phyloP scores from a whole-genome alignment of 1,284 basidiomycete species.

The Melanopsichium pennsylvanicum region DNA sequence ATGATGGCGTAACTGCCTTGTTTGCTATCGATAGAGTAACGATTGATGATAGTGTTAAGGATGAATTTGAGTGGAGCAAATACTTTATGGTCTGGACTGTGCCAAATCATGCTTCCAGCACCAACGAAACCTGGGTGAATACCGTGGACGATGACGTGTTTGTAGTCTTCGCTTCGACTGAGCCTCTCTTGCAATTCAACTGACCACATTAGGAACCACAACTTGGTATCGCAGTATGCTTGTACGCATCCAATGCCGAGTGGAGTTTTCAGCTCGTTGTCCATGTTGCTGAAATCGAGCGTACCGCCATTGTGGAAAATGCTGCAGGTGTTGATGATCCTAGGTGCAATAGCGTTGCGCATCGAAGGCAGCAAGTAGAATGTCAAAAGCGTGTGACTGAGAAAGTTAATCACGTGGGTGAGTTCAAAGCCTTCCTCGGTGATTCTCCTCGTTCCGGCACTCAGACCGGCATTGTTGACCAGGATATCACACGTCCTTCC shows the following conservation, averaged over 20 bases:
- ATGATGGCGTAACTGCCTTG: slow-evolving; percentile 49
- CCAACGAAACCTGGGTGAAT: slow-evolving; percentile 54
- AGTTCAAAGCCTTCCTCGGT: slow-evolving; percentile 58
- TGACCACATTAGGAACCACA: slow-evolving; percentile 54
- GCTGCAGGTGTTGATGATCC: slow-evolving; percentile 56
- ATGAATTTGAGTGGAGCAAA: neutral
- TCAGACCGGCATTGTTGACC: slow-evolving; percentile 52
- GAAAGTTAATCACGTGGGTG: slow-evolving; percentile 49
- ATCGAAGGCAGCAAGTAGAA: slow-evolving; percentile 50
- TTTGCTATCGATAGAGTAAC: slow-evolving; percentile 22
- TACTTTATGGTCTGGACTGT: slow-evolving; percentile 20
- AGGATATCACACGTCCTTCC: slow-evolving; percentile 46
- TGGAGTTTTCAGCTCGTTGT: slow-evolving; percentile 44
- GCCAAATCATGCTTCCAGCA: slow-evolving; percentile 51
- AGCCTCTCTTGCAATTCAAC: slow-evolving; percentile 54
- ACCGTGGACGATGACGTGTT: slow-evolving; percentile 53
- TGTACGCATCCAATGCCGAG: slow-evolving; percentile 39
- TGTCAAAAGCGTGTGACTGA: slow-evolving; percentile 50
- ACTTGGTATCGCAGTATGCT: slow-evolving; percentile 53
- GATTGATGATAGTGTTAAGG: slow-evolving; percentile 8
- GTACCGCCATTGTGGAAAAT: slow-evolving; percentile 51
- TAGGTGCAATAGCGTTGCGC: slow-evolving; percentile 26
- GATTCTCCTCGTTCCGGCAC: slow-evolving; percentile 8
- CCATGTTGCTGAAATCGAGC: slow-evolving; percentile 54
- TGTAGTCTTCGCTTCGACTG: slow-evolving; percentile 38